phyloP scores from a whole-genome alignment of 2,329 filamentous ascomycete genomes.

The Fusarium sororula region DNA sequence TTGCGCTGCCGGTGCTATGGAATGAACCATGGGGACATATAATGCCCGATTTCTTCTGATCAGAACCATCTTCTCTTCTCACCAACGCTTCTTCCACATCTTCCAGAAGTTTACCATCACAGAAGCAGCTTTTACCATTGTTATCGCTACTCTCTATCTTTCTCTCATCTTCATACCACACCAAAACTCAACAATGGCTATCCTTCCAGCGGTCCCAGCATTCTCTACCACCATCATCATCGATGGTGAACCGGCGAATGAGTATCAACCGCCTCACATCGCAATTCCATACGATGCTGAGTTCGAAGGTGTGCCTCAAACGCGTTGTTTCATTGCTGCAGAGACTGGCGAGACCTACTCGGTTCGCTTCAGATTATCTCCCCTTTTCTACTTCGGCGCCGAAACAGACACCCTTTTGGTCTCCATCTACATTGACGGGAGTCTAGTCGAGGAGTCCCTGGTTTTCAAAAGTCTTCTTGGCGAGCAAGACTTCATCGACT shows the following conservation, averaged over 20 bases:
- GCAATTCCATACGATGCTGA: too few species aligned
- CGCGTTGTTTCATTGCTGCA: too few species aligned
- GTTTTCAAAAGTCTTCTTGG: neutral
- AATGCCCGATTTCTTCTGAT: neutral
- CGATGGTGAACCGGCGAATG: neutral
- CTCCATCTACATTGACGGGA: neutral
- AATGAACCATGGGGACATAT: neutral
- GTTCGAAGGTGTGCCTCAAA: too few species aligned
- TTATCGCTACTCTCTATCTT: neutral
- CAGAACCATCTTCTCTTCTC: neutral
- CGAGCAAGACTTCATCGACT: neutral
- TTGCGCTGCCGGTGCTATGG: rapidly evolving
- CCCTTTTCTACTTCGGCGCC: neutral
- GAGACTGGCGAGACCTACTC: too few species aligned
- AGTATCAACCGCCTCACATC: neutral
- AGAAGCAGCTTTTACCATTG: neutral
- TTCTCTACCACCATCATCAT: neutral
- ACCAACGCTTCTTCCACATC: neutral
- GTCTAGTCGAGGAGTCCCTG: neutral
- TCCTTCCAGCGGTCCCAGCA: neutral
- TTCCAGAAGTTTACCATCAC: neutral
- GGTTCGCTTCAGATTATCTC: neutral
- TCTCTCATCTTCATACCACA: neutral
- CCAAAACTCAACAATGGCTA: neutral
- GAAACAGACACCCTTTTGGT: neutral